These are phyloP conservation scores for Talaromyces sp. DNA, from an alignment of 2,329 filamentous ascomycete species.

Conservation along the genomic window DNA sequence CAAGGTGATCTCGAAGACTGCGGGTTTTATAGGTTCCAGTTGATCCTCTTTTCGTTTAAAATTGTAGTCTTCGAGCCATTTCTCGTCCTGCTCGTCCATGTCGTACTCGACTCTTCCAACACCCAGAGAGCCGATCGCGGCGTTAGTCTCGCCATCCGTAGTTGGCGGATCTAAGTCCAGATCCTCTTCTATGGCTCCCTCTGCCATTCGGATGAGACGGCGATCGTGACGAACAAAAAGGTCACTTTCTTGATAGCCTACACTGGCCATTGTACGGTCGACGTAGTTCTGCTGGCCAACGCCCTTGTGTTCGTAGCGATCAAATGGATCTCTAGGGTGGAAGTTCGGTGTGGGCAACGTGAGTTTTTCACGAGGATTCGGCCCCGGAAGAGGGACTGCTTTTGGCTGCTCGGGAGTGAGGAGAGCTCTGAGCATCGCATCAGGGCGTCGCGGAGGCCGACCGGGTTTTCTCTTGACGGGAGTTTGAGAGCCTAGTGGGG, in stretches of 20 bases:
- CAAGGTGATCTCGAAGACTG: constrained; percentile 95
- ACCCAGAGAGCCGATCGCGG: constrained; percentile 42
- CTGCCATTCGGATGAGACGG: constrained; percentile 59
- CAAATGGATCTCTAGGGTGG: constrained; percentile 41
- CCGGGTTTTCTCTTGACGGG: constrained; percentile 56
- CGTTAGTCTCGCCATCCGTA: constrained; percentile 55
- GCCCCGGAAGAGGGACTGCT: constrained; percentile 41
- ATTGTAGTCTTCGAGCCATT: constrained; percentile 88
- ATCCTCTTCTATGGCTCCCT: constrained; percentile 59
- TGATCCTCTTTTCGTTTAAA: constrained; percentile 65
- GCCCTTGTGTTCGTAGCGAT: constrained; percentile 66
- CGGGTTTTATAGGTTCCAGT: constrained; percentile 78
- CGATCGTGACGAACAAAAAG: constrained; percentile 73
- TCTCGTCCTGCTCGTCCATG: constrained; percentile 98
- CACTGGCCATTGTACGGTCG: constrained; percentile 91
- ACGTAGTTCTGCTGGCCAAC: constrained; percentile 85
- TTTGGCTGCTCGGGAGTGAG: constrained; percentile 54
- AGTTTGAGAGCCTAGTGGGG: constrained; percentile 33
- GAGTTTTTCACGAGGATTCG: constrained; percentile 44
- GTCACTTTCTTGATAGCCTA: constrained; percentile 94
- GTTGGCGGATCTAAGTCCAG: constrained; percentile 50
- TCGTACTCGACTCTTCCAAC: constrained; percentile 93
- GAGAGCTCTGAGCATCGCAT: constrained; percentile 56
- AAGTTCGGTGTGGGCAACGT: constrained; percentile 46
- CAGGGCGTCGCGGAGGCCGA: constrained; percentile 57